phyloP scores from a whole-genome alignment of 2,329 filamentous ascomycete species.

The Sporothrix brunneoviolacea region DNA sequence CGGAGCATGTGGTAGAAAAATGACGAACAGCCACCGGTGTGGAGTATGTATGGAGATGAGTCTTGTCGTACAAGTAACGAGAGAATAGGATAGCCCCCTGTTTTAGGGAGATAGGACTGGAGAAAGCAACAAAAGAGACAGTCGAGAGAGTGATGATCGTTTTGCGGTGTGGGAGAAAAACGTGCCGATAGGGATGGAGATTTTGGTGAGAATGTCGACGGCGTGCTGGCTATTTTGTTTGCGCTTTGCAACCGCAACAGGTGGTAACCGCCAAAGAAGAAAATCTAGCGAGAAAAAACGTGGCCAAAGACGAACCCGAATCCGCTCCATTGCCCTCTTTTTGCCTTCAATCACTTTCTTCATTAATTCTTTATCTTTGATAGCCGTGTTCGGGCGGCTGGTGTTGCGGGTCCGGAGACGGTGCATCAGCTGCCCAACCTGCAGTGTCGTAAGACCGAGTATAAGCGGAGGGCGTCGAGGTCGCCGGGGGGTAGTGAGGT shows the following conservation, averaged over 20 bases:
- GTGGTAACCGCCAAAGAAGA: too few species aligned
- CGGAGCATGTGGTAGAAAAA: constrained; percentile 1
- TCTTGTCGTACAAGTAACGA: too few species aligned
- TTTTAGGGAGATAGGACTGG: too few species aligned
- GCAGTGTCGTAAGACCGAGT: constrained; percentile 20
- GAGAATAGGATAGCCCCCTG: too few species aligned
- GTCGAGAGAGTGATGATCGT: too few species aligned
- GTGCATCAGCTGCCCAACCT: constrained; percentile 14
- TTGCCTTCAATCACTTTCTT: too few species aligned
- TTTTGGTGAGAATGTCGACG: too few species aligned
- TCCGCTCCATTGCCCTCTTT: not conserved
- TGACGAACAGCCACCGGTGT: not conserved
- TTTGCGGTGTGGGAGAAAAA: too few species aligned
- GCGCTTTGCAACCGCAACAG: too few species aligned
- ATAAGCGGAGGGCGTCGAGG: constrained; percentile 3
- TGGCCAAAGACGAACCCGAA: not conserved
- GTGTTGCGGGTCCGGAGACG: constrained; percentile 28
- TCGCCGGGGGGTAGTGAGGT: constrained; percentile 1
- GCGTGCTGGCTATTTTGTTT: too few species aligned
- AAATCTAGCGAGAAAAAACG: not conserved
- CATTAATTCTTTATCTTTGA: constrained; percentile 68
- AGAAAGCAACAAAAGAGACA: too few species aligned
- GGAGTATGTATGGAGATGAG: not conserved
- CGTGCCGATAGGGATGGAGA: too few species aligned
- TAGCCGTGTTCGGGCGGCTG: constrained; percentile 75